These are phyloP conservation scores for Penicillium sp. DNA, from an alignment of 2,329 filamentous ascomycete genomes.

Conservation along the genomic window DNA sequence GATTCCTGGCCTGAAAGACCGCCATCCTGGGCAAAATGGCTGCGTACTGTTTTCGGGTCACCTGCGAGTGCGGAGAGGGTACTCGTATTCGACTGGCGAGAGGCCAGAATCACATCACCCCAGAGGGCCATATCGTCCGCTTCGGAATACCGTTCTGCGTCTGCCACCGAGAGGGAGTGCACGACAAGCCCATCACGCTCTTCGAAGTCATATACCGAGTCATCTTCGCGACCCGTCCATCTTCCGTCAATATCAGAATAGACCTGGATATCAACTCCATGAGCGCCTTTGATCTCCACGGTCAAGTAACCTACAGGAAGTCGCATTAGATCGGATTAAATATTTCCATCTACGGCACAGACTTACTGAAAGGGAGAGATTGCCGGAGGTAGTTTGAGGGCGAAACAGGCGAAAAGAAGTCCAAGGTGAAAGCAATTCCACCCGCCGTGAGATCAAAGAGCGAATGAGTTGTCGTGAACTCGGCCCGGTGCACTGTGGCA, in stretches of 20 bases:
- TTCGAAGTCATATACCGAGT: conserved; percentile 23
- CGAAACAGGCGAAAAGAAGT: conserved; percentile 45
- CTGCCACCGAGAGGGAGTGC: conserved; percentile 31
- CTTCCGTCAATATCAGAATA: conserved; percentile 44
- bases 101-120: conserved; percentile 41
- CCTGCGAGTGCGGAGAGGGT: conserved; percentile 32
- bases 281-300: conserved; percentile 27
- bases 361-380: conserved; percentile 41
- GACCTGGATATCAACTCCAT: conserved; percentile 34
- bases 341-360: background rate
- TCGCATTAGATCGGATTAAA: conserved; percentile 6
- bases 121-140: conserved; percentile 41
- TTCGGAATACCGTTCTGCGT: conserved; percentile 33
- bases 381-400: conserved; percentile 42
- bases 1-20: conserved; percentile 22
- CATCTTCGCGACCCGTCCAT: conserved; percentile 38
- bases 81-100: conserved; percentile 25
- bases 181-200: conserved; percentile 24
- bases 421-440: conserved; percentile 32
- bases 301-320: conserved; percentile 36
- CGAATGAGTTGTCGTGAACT: conserved; percentile 43
- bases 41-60: conserved; percentile 22
- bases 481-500: conserved; percentile 32
- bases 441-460: conserved; percentile 39
- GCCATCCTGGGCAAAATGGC: conserved; percentile 32